These are phyloP conservation scores for Apiotrichum montevideense DNA, from an alignment of 1,284 basidiomycete genomes.

Conservation along the genomic window DNA sequence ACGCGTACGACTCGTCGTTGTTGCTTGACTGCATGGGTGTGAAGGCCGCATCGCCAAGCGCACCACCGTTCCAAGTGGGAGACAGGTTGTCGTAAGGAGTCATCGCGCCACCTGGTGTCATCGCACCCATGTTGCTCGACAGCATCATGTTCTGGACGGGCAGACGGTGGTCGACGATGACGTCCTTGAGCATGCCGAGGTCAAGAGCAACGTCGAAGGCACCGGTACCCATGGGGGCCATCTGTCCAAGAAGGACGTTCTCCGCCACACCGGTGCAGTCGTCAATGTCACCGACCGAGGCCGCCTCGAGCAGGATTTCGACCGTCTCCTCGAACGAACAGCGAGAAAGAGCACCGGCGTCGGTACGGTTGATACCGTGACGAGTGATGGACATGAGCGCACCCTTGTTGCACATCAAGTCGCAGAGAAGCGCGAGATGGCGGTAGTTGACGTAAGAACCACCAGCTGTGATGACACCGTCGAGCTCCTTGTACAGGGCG, in stretches of 20 bases:
- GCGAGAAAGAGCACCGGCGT: slow-evolving; percentile 93
- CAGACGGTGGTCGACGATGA: slow-evolving; percentile 91
- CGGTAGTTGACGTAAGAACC: slow-evolving; percentile 99
- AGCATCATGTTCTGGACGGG: slow-evolving; percentile 77
- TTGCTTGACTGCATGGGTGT: slow-evolving; percentile 87
- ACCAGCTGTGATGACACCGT: slow-evolving; percentile 95
- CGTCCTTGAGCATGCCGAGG: slow-evolving; percentile 97
- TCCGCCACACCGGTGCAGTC: slow-evolving; percentile 97
- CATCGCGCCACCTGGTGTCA: slow-evolving; percentile 80
- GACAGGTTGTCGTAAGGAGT: slow-evolving; percentile 92
- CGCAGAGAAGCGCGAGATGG: slow-evolving; percentile 89
- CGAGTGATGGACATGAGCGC: slow-evolving; percentile 97
- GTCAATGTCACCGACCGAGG: slow-evolving; percentile 94
- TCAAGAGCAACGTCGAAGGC: slow-evolving; percentile 94
- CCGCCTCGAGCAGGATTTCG: slow-evolving; percentile 97
- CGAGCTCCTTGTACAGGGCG: slow-evolving; percentile 86
- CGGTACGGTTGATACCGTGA: slow-evolving; percentile 97
- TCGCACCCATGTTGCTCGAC: slow-evolving; percentile 72
- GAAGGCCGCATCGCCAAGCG: slow-evolving; percentile 83
- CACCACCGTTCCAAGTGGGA: slow-evolving; percentile 50
- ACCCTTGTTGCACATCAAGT: slow-evolving; percentile 97
- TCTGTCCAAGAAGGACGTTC: slow-evolving; percentile 97
- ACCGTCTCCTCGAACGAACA: slow-evolving; percentile 99
- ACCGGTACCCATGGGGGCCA: slow-evolving; percentile 96
- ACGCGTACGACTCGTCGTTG: slow-evolving; percentile 66